Evolutionary conservation across 768 basidiomycete genomes (phyloP).

Genomic region (Rhizopogon rudus): DNA sequence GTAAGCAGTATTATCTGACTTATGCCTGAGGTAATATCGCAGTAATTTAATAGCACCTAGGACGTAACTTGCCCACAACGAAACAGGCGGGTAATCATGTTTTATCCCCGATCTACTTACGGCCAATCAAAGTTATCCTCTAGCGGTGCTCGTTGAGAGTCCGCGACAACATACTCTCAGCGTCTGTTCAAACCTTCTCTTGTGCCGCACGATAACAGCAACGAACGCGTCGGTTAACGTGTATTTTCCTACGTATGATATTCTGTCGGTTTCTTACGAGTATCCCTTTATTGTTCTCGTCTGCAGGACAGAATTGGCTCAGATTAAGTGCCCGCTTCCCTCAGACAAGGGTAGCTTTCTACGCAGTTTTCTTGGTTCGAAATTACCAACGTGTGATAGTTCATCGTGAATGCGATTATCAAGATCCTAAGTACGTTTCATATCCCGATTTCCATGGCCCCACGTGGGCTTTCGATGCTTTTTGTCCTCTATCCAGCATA

Average conservation of each 20-base stretch:
- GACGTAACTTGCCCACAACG: background rate
- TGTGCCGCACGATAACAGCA: background rate
- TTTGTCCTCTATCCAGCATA: background rate
- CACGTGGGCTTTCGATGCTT: background rate
- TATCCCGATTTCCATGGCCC: background rate
- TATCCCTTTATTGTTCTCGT: background rate
- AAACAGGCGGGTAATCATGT: background rate
- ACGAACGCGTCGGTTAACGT: no score
- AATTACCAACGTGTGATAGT: background rate
- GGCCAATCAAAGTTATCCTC: background rate
- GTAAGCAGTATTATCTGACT: background rate
- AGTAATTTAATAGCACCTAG: background rate
- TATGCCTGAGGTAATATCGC: no score
- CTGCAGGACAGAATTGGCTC: background rate
- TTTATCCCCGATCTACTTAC: background rate
- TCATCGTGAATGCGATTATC: background rate
- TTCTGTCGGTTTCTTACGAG: background rate
- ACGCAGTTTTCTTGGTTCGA: background rate
- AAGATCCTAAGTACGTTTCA: background rate
- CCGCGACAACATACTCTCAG: background rate
- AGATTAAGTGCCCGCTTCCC: background rate
- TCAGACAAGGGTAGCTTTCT: background rate
- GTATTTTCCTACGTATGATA: background rate
- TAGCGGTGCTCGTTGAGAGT: background rate
- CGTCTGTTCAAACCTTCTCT: background rate